These are phyloP conservation scores for Jimgerdemannia lactiflua DNA, from an alignment of 192 early-diverging fungal species.

Conservation along the genomic window DNA sequence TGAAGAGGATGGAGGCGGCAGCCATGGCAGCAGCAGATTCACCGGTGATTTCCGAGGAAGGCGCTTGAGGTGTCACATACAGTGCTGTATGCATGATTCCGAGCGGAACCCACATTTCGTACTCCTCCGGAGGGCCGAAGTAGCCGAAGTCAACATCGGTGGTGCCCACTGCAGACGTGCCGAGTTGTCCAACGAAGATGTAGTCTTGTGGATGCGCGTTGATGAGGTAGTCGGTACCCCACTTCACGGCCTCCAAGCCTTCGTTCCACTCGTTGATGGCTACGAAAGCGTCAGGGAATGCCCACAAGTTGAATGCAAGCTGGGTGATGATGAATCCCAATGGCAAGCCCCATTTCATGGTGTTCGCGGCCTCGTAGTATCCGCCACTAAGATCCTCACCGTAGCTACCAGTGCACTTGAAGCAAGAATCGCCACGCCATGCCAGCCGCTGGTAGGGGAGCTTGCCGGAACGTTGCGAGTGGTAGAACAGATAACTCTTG, in stretches of 20 bases:
- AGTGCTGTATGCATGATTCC: conserved; percentile 27
- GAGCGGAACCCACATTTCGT: conserved; percentile 37
- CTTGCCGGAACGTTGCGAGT: conserved; percentile 46
- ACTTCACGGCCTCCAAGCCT: conserved; percentile 30
- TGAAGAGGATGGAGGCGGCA: conserved; percentile 46
- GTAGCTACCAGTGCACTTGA: conserved; percentile 42
- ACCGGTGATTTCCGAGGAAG: conserved; percentile 31
- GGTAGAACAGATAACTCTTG: conserved; percentile 51
- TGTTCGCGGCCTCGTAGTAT: conserved; percentile 60
- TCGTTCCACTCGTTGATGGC: conserved; percentile 33
- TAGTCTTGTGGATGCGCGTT: conserved; percentile 53
- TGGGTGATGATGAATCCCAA: conserved; percentile 42
- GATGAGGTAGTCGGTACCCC: conserved; percentile 53
- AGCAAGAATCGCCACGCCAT: conserved; percentile 50
- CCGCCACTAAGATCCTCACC: conserved; percentile 50
- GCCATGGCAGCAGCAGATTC: conserved; percentile 57
- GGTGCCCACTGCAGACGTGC: conserved; percentile 23
- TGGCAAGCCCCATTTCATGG: conserved; percentile 58
- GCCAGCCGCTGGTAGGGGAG: conserved; percentile 49
- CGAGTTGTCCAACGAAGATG: conserved; percentile 43
- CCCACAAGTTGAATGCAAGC: conserved; percentile 45
- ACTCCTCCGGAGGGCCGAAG: conserved; percentile 51
- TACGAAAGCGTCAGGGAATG: conserved; percentile 41
- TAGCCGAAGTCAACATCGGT: conserved; percentile 50
- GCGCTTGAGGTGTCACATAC: conserved; percentile 28